Evolutionary conservation across 2,329 filamentous ascomycete genomes (phyloP), one percentile per base, ranked within the genome.

Genomic region (Periconia sp.): DNA sequence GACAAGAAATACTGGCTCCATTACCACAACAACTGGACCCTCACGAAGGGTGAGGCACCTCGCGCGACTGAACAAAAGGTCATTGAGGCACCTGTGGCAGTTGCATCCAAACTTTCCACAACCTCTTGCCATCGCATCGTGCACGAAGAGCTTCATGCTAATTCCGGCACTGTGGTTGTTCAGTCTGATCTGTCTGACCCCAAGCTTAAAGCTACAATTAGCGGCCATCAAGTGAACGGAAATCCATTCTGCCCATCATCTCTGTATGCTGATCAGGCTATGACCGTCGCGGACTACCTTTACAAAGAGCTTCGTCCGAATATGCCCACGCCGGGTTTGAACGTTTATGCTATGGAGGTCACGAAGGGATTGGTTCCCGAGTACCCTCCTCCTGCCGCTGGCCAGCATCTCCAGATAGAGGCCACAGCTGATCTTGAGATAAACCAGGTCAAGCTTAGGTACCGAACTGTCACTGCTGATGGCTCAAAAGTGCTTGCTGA

Each of bases 1-100:
- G 73, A 81, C 50, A 88, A 89, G 75, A 83, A 81, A 54, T 88
- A 89, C 68, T 88, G 85, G 85, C 77, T 88, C 12, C 82, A 83
- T 61, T 88, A 88, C 65, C 75, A 78, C 49, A 85, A 88, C 48
- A 84, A 90, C 66, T 91, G 86, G 83, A 81, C 77, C 22, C 70
- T 90, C 25, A 83, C 79, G 48, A 91, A 91, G 75, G 85, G 77
- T 43, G 81, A 87, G 52, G 78, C 73, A 26, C 73, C 70, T 26
- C 63, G 67, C 40, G 65, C 66, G 41, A 65, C 72, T 35, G 61
- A 73, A 23, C 57, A 71, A 31, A 72, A 72, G 53, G 61, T 63
- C 8, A 66, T 63, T 29, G 65, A 70, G 26, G 61, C 75, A 10
- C 68, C 63, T 19, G 70, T 74, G 33, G 68, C 74, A 22, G 69